Evolutionary conservation across 2,329 filamentous ascomycete species (phyloP).

Genomic region (Fusarium liriodendri): DNA sequence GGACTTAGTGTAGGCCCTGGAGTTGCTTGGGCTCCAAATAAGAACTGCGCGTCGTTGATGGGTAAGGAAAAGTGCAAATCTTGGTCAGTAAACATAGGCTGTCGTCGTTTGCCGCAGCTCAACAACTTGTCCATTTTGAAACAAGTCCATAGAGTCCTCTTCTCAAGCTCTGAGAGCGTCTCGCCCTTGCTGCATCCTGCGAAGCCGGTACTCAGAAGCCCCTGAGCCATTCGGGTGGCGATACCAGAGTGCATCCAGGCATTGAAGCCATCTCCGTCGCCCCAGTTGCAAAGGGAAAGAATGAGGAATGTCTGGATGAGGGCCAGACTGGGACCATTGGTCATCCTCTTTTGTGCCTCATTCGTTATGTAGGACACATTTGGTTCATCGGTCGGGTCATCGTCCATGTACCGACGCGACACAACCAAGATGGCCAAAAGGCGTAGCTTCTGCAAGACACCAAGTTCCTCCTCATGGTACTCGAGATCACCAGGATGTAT

Average conservation of each 20-base stretch:
- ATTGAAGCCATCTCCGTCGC: conserved; percentile 41
- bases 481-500: conserved; percentile 41
- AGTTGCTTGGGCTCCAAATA: conserved; percentile 18
- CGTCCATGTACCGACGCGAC: conserved; percentile 21
- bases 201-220: conserved; percentile 33
- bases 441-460: conserved; percentile 20
- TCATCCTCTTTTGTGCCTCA: conserved; percentile 30
- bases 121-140: conserved; percentile 40
- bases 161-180: conserved; percentile 35
- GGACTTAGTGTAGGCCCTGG: not conserved
- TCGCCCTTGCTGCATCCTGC: conserved; percentile 23
- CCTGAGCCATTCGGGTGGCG: conserved; percentile 40
- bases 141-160: conserved; percentile 38
- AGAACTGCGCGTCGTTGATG: conserved; percentile 32
- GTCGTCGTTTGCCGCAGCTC: conserved; percentile 37
- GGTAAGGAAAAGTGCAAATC: conserved; percentile 29
- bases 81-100: conserved; percentile 35
- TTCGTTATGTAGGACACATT: conserved; percentile 6
- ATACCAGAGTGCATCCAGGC: conserved; percentile 44
- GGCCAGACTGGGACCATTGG: conserved; percentile 18
- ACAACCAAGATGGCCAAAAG: conserved; percentile 31
- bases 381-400: accelerated
- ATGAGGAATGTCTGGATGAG: conserved; percentile 39
- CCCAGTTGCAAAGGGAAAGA: conserved; percentile 39
- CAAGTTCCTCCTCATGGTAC: conserved; percentile 17